These are phyloP conservation scores for Blastobotrys serpentis DNA, from an alignment of 1,139 yeast species.

Conservation along the genomic window DNA sequence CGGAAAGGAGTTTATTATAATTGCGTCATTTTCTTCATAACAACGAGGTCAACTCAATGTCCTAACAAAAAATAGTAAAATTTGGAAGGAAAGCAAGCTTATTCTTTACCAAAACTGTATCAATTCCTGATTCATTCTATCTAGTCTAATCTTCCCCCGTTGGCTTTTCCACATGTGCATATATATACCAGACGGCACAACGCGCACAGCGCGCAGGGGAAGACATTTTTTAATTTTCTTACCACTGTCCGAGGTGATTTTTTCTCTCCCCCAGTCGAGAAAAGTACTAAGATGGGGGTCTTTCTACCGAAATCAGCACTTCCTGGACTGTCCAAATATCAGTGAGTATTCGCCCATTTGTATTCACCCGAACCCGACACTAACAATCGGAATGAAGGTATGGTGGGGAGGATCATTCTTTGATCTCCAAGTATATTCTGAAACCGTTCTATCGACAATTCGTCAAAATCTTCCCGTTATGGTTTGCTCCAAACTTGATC, in stretches of 20 bases:
- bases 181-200: too few species aligned
- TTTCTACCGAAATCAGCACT: slow-evolving; percentile 64
- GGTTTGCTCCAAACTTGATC: slow-evolving; percentile 84
- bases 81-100: too few species aligned
- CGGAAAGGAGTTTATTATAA: too few species aligned
- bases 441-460: slow-evolving; percentile 72
- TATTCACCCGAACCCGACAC: not conserved
- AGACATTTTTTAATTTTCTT: not conserved
- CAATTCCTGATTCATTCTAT: too few species aligned
- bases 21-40: too few species aligned
- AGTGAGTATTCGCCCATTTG: slow-evolving; percentile 45
- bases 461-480: slow-evolving; percentile 71
- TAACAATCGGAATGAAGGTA: slow-evolving; percentile 37
- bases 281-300: slow-evolving; percentile 55
- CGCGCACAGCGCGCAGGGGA: slow-evolving; percentile 1
- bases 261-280: not conserved
- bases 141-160: too few species aligned
- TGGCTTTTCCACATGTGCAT: too few species aligned
- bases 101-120: too few species aligned
- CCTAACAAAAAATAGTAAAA: too few species aligned
- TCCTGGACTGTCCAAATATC: slow-evolving; percentile 63
- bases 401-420: slow-evolving; percentile 77
- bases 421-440: slow-evolving; percentile 68
- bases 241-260: not conserved
- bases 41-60: too few species aligned